Evolutionary conservation across 352 stramenopile species (phyloP).

Genomic region (Blastocystis sp.): DNA sequence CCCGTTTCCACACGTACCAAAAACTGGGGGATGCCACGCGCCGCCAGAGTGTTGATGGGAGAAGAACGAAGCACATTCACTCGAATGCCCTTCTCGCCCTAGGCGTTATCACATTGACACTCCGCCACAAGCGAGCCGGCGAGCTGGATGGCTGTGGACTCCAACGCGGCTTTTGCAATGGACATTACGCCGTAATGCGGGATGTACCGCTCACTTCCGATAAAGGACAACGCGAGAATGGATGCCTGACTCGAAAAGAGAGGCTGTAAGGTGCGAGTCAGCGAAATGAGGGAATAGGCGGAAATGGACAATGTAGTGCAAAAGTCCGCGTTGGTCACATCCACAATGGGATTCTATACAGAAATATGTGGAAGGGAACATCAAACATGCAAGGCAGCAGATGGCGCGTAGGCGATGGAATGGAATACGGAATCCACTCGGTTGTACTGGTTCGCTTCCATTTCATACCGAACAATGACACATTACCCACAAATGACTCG

Average conservation of each 20-base stretch:
- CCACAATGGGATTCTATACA: slow-evolving; percentile 6
- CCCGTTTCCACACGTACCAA: not conserved
- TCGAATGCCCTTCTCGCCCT: slow-evolving; percentile 7
- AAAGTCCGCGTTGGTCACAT: slow-evolving; percentile 12
- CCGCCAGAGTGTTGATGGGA: slow-evolving; percentile 53
- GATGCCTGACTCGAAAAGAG: not conserved
- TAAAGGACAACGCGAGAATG: slow-evolving; percentile 30
- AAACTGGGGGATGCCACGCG: slow-evolving; percentile 39
- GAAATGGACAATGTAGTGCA: slow-evolving; percentile 27
- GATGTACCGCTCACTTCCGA: slow-evolving; percentile 38
- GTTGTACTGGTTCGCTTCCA: not conserved
- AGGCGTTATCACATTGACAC: not conserved
- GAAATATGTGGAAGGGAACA: not conserved
- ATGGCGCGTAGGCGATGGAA: slow-evolving; percentile 43
- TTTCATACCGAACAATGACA: not conserved
- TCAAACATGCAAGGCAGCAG: slow-evolving; percentile 14
- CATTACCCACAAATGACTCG: slow-evolving; percentile 3
- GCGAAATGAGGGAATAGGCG: slow-evolving; percentile 20
- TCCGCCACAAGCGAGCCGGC: not conserved
- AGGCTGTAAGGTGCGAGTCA: slow-evolving; percentile 27
- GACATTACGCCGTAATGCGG: slow-evolving; percentile 48
- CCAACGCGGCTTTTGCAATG: slow-evolving; percentile 46
- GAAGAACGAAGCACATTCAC: slow-evolving; percentile 36
- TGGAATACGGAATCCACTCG: slow-evolving; percentile 54
- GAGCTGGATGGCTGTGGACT: slow-evolving; percentile 42